Evolutionary conservation across 2,329 filamentous ascomycete genomes (phyloP), one percentile per base, ranked within the genome.

Genomic region (Ophiostoma angusticollis): DNA sequence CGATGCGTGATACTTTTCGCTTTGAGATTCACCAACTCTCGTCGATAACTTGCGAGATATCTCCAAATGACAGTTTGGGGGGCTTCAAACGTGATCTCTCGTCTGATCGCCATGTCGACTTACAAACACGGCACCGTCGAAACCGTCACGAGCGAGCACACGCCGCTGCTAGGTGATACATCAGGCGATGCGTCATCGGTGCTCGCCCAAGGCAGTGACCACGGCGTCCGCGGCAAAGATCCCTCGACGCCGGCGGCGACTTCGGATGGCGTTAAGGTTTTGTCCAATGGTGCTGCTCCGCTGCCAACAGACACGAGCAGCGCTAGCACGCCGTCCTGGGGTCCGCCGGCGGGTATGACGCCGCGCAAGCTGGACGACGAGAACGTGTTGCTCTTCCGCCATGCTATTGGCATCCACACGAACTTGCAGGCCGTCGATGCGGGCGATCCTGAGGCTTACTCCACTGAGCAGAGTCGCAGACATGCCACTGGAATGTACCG

Each of bases 351-450:
- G 0, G 61, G 61, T 0, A 54, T 63, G 7, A 43, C 47, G 16
- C 51, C 58, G 12, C 58, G 58, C 22, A 45, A 39, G 3, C 36
- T 49, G 27, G 56, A 59, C 45, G 59, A 61, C 45, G 59, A 63
- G 41, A 57, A 57, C 45, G 52, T 67, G 2, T 29, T 57, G 16
- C 57, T 65, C 30, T 68, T 65, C 50, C 56, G 63, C 18, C 54
- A 54, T 5, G 63, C 65, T 0, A 45, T 67, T 0, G 63, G 64
- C 3, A 67, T 67, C 49, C 61, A 62, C 48, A 50, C 43, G 31
- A 41, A 53, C 30, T 1, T 14, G n/a, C n/a, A n/a, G 7, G 12
- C 12, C 31, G 14, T 37, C 6, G 13, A 41, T 6, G n/a, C 35
- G 1, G 36, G 40, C n/a, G 37, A 47, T 2, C 47, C 54, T 4